A percentile compares a stretch with the other conserved stretches of the same genome.
phyloP scores from a whole-genome alignment of 345 rosid species.

The Boechera retrofracta region DNA sequence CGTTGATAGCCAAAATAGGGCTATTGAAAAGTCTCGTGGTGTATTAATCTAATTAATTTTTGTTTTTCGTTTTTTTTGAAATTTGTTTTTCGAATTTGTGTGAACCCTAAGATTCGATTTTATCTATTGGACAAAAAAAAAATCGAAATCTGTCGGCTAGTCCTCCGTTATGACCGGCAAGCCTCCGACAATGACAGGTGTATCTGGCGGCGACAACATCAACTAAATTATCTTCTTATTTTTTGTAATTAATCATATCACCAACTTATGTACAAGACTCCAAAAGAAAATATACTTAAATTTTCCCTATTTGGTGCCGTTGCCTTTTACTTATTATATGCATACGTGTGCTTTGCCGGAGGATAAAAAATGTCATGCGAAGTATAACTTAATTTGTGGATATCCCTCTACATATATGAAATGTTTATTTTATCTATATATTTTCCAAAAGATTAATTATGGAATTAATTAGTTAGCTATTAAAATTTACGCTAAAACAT shows the following conservation, averaged over 20 bases:
- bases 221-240: neutral
- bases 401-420: neutral
- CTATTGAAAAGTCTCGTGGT: constrained; percentile 6
- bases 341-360: too few species aligned
- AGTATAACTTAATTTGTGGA: neutral
- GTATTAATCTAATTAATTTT: neutral
- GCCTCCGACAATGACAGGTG: constrained; percentile 32
- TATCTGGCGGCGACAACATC: constrained; percentile 28
- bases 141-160: neutral
- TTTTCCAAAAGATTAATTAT: neutral
- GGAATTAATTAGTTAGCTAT: neutral
- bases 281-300: neutral
- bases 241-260: neutral
- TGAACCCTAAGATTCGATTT: constrained; percentile 32
- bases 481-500: neutral
- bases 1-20: neutral
- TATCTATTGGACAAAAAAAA: neutral
- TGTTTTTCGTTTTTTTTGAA: too few species aligned
- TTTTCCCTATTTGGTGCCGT: neutral
- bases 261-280: neutral
- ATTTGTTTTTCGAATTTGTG: neutral
- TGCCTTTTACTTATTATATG: neutral
- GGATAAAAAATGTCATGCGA: too few species aligned
- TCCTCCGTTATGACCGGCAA: constrained; percentile 23
- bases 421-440: neutral